These are phyloP conservation scores for Ophiostoma piceae DNA, from an alignment of 2,329 filamentous ascomycete species.

Conservation along the genomic window DNA sequence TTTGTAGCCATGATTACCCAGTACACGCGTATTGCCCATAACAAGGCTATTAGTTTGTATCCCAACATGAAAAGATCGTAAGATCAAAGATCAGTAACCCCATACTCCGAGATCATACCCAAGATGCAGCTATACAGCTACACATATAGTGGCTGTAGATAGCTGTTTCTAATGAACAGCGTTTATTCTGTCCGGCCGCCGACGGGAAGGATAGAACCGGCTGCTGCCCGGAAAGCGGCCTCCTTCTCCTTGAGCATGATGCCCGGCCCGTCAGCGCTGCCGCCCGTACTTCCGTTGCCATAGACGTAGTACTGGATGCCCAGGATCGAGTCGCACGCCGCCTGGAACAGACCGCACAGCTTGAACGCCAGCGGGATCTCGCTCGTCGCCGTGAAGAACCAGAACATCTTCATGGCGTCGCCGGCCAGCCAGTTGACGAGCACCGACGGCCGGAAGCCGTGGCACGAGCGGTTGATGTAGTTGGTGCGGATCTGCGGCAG, in stretches of 20 bases:
- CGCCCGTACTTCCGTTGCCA: conserved; percentile 43
- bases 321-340: conserved; percentile 66
- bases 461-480: conserved; percentile 61
- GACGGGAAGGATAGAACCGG: conserved; percentile 20
- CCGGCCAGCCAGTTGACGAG: conserved; percentile 73
- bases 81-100: not conserved
- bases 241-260: conserved; percentile 24
- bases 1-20: conserved; percentile 5
- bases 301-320: conserved; percentile 71
- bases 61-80: not conserved
- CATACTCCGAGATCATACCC: conserved; percentile 2
- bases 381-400: conserved; percentile 68
- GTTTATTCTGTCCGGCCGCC: conserved; percentile 1
- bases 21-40: not conserved
- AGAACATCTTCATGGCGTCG: conserved; percentile 82
- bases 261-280: conserved; percentile 12
- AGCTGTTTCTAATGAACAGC: not conserved
- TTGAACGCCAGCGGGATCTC: conserved; percentile 75
- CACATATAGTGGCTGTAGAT: not conserved
- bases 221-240: conserved; percentile 19
- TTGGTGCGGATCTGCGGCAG: conserved; percentile 74
- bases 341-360: conserved; percentile 76
- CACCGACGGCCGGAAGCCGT: conserved; percentile 71
- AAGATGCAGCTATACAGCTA: not conserved
- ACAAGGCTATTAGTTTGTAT: not conserved